These are phyloP conservation scores for Pseudogymnoascus sp. DNA, from an alignment of 2,329 filamentous ascomycete species.

Conservation along the genomic window DNA sequence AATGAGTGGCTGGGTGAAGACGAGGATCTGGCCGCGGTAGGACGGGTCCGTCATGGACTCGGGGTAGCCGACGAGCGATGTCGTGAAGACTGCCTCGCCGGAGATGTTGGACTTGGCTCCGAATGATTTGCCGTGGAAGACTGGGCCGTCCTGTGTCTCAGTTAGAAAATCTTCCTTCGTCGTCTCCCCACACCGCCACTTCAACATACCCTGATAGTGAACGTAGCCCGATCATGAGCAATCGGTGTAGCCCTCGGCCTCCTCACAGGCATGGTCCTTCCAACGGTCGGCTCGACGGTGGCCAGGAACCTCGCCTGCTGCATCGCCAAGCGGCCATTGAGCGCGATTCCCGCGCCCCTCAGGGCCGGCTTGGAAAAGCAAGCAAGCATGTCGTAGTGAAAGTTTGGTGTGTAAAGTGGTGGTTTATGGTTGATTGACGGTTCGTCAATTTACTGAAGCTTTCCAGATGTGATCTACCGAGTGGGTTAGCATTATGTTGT, in stretches of 20 bases:
- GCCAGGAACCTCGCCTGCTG: constrained; percentile 49
- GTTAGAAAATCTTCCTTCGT: constrained; percentile 18
- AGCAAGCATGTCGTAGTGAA: constrained; percentile 48
- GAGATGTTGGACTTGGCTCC: constrained; percentile 95
- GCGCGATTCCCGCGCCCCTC: constrained; percentile 29
- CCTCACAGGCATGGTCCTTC: constrained; percentile 57
- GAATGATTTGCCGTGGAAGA: constrained; percentile 94
- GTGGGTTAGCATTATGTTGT: constrained; percentile 17
- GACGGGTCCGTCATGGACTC: constrained; percentile 88
- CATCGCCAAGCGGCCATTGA: constrained; percentile 20
- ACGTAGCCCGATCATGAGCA: constrained; percentile 73
- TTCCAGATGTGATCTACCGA: constrained; percentile 37
- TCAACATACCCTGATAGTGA: constrained; percentile 74
- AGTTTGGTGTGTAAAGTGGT: constrained; percentile 16
- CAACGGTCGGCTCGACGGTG: constrained; percentile 58
- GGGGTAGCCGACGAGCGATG: constrained; percentile 93
- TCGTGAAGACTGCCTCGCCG: constrained; percentile 97
- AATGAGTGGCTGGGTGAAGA: constrained; percentile 96
- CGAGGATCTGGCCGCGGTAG: constrained; percentile 89
- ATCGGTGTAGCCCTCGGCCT: constrained; percentile 57
- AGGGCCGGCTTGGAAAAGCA: constrained; percentile 48
- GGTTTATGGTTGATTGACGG: constrained; percentile 13
- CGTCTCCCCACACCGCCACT: not conserved
- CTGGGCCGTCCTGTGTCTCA: constrained; percentile 68
- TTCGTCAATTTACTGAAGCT: constrained; percentile 34